Evolutionary conservation across 2,329 filamentous ascomycete species (phyloP).

Genomic region (Ceratocystis lukuohia): DNA sequence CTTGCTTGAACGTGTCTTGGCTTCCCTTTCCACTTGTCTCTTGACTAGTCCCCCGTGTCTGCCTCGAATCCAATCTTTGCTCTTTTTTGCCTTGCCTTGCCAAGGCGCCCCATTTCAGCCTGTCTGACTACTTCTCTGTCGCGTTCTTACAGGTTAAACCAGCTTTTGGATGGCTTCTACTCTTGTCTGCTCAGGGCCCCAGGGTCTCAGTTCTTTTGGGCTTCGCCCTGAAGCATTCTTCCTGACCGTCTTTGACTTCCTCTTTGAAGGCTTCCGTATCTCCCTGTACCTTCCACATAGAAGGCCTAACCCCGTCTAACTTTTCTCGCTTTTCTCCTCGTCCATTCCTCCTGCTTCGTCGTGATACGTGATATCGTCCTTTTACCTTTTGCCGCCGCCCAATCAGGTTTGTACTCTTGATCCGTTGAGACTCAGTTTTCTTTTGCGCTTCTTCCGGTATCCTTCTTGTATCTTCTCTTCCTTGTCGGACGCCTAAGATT

Average conservation of each 20-base stretch:
- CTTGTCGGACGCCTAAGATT: too few relatives aligned
- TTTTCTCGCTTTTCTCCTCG: constrained; percentile 1
- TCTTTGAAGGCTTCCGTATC: background rate
- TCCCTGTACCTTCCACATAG: background rate
- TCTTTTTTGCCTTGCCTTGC: background rate
- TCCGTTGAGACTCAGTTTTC: background rate
- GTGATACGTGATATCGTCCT: background rate
- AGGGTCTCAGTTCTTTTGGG: background rate
- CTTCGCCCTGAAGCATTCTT: constrained; percentile 3
- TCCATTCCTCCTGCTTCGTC: background rate
- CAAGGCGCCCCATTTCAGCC: background rate
- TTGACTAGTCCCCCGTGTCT: too few relatives aligned
- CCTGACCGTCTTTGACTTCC: background rate
- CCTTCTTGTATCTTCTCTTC: background rate
- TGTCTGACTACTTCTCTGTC: background rate
- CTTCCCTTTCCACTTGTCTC: background rate
- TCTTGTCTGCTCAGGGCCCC: background rate
- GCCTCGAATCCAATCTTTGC: background rate
- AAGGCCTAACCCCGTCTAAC: background rate
- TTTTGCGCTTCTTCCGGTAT: background rate
- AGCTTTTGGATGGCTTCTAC: background rate
- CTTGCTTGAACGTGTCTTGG: background rate
- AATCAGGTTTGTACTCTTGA: background rate
- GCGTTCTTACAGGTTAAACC: constrained; percentile 3
- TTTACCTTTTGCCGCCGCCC: background rate